Evolutionary conservation across 768 basidiomycete genomes (phyloP), one percentile per base, ranked within the genome.

Genomic region (Tricholoma saponaceum): DNA sequence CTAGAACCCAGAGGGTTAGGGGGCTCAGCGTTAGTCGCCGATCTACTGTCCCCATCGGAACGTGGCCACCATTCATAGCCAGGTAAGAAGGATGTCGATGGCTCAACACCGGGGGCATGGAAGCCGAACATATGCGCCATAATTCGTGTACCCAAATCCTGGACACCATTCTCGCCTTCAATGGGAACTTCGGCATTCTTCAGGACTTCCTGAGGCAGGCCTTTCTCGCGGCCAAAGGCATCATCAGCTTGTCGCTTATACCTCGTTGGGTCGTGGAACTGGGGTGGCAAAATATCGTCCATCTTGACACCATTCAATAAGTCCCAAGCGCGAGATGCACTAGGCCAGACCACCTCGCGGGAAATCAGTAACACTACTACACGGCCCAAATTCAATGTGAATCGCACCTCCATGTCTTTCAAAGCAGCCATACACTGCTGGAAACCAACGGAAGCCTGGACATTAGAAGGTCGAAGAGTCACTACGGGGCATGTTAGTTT

Each of bases 81-180:
- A 16, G 80, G 76, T 66, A 74, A 77, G 60, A 76, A 80, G 12
- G 80, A 80, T 3, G 79, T 79, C 39, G 85, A 84, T 39, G 84
- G 77, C 57, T 86, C 85, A 30, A 85, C 75, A 26, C 84, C 85
- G 46, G 83, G 83, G 58, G 86, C 77, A 66, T 86, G 83, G 22
- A 87, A 69, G 14, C 85, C 86, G 22, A 87, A 70, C 85, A 87
- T 87, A 63, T 86, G 83, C 13, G 86, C 86, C 85, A 87, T 86
- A 57, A 87, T 77, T 49, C 83, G 79, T 32, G 80, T 82, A 59
- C 80, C 81, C 56, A 87, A 72, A 59, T 85, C 85, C 64, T 87
- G 86, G 26, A 85, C 81, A 35, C 83, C 85, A 30, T 71, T 72
- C 58, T 70, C 68, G 50, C 65, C 66, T 58, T 64, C 63, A 61